Evolutionary conservation across 2,329 filamentous ascomycete species (phyloP).

Genomic region (Ascochyta koolunga): DNA sequence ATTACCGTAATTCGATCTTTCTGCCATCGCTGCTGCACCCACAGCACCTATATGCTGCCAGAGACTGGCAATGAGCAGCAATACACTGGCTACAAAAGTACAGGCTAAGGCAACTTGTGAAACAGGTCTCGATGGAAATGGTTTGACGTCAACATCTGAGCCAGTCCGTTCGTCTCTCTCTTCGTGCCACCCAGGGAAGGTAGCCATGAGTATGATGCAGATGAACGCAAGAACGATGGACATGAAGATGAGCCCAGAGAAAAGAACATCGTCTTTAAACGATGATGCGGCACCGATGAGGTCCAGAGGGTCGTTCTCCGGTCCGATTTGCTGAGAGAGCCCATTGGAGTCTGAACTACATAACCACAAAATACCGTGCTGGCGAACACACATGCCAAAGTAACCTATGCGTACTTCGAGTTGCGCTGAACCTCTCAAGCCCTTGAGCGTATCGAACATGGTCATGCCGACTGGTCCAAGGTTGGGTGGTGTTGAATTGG

Average conservation of each 20-base stretch:
- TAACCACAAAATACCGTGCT: slow-evolving; percentile 87
- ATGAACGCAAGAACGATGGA: slow-evolving; percentile 96
- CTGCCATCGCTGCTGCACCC: slow-evolving; percentile 90
- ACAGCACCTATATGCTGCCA: slow-evolving; percentile 98
- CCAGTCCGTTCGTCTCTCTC: slow-evolving; percentile 76
- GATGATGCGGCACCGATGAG: slow-evolving; percentile 96
- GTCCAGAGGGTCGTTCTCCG: slow-evolving; percentile 95
- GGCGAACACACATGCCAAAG: slow-evolving; percentile 96
- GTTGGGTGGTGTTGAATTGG: slow-evolving; percentile 79
- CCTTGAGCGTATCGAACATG: slow-evolving; percentile 80
- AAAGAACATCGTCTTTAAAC: slow-evolving; percentile 98
- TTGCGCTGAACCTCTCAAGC: slow-evolving; percentile 82
- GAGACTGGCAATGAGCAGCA: slow-evolving; percentile 69
- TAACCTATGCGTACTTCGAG: slow-evolving; percentile 93
- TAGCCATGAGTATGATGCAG: slow-evolving; percentile 90
- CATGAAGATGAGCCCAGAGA: slow-evolving; percentile 98
- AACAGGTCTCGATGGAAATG: slow-evolving; percentile 88
- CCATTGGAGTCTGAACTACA: slow-evolving; percentile 97
- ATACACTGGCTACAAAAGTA: slow-evolving; percentile 74
- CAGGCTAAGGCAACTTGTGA: slow-evolving; percentile 91
- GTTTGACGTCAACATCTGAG: slow-evolving; percentile 86
- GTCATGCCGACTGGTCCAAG: slow-evolving; percentile 89
- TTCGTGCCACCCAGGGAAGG: slow-evolving; percentile 97
- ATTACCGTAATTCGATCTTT: slow-evolving; percentile 88
- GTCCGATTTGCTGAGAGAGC: slow-evolving; percentile 82